phyloP scores from a whole-genome alignment of 148 eudicot genomes.

The Pouteria glomerata region DNA sequence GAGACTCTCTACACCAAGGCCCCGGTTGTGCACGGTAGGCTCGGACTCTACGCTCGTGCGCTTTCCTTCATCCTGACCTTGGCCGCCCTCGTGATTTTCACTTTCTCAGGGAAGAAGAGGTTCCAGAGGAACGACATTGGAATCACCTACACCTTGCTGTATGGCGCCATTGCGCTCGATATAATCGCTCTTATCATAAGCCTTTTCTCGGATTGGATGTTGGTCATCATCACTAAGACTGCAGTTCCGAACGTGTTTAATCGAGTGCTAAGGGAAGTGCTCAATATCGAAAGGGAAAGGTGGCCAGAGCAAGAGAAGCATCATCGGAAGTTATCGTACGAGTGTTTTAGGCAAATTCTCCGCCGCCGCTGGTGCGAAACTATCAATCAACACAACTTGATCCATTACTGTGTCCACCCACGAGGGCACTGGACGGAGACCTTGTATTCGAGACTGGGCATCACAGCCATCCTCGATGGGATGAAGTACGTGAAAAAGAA shows the following conservation, averaged over 20 bases:
- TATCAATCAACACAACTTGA: slow-evolving; percentile 24
- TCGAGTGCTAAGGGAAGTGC: slow-evolving; percentile 16
- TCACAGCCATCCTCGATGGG: slow-evolving; percentile 22
- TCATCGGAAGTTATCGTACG: background rate
- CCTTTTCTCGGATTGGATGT: slow-evolving; percentile 33
- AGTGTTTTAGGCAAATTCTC: background rate
- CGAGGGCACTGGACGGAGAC: slow-evolving; percentile 7
- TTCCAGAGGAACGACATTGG: slow-evolving; percentile 14
- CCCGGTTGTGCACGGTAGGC: slow-evolving; percentile 7
- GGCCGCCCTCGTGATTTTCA: slow-evolving; percentile 21
- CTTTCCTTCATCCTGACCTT: slow-evolving; percentile 13
- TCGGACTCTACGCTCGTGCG: slow-evolving; percentile 16
- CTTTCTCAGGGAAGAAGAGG: slow-evolving; percentile 5
- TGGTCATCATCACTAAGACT: slow-evolving; percentile 10
- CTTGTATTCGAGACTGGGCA: slow-evolving; percentile 15
- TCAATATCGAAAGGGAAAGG: background rate
- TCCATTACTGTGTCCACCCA: slow-evolving; percentile 22
- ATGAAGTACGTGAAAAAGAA: slow-evolving; percentile 14
- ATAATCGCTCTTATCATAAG: slow-evolving; percentile 24
- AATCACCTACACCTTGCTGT: slow-evolving; percentile 22
- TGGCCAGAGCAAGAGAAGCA: background rate
- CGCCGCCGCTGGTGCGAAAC: slow-evolving; percentile 32
- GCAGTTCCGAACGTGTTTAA: slow-evolving; percentile 19
- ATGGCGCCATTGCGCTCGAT: slow-evolving; percentile 34
- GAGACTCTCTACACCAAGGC: slow-evolving; percentile 39